Evolutionary conservation across 75 land plant species (phyloP), one percentile per base, ranked within the genome.

Genomic region (Ceratopteris richardii): DNA sequence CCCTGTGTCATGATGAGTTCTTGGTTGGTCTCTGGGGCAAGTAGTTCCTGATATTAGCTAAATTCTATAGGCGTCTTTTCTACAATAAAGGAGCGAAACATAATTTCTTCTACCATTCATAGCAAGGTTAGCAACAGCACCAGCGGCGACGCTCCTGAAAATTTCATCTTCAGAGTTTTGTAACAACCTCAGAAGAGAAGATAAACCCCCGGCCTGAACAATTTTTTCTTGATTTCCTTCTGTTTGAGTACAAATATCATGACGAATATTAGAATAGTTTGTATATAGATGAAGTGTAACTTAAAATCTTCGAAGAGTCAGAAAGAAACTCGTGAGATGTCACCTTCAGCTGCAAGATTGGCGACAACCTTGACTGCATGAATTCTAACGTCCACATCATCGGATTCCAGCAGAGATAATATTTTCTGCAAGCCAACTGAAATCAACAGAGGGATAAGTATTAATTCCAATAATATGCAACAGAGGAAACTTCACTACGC

Each of bases 291-390:
- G n/a, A n/a, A n/a, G n/a, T n/a, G n/a, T n/a, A n/a, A n/a, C n/a
- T n/a, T n/a, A n/a, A n/a, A n/a, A n/a, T n/a, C n/a, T n/a, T n/a
- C n/a, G n/a, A n/a, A n/a, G n/a, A n/a, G n/a, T n/a, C n/a, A n/a
- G n/a, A n/a, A n/a, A n/a, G n/a, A n/a, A n/a, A n/a, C n/a, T n/a
- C n/a, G n/a, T n/a, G n/a, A n/a, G n/a, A n/a, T n/a, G n/a, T n/a
- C n/a, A 90, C 96, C 96, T 87, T 90, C 96, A 44, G 96, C 92
- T 31, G 96, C 96, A 24, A 90, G 76, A 77, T 90, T 90, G 31
- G 96, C 96, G 13, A 90, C 87, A 54, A 90, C 96, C 74, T 90
- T 90, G 25, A 84, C 96, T 65, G 96, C 96, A 75, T 90, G 96
- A 27, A 90, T 77, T 16, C 81, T 78, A 9, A 90, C 92, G 75